Evolutionary conservation across 2,329 filamentous ascomycete species (phyloP), one percentile per base, ranked within the genome.

Genomic region (Diaporthe helianthi): DNA sequence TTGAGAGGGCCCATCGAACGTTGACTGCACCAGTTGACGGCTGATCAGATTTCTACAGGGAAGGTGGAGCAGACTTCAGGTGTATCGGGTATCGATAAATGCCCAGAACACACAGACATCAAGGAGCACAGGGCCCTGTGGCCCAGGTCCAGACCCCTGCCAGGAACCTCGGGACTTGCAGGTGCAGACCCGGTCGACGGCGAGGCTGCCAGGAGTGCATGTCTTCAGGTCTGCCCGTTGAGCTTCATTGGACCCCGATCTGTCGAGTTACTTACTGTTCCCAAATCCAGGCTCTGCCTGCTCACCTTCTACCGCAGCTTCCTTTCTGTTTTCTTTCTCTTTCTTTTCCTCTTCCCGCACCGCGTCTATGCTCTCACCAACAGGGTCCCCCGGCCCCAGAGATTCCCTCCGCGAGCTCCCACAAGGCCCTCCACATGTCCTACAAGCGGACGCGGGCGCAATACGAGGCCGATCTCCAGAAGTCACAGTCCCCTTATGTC

Each of bases 391-490:
- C 7, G 49, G 51, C 22, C 22, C 31, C 33, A 31, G 24, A 31
- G 53, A 51, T 19, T 51, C 46, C 36, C 31, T 24, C 60, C 41
- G 46, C 51, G 47, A 54, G 58, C 41, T 60, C 51, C 49, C 60
- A 47, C 49, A 22, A 49, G 46, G 36, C 33, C 61, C 72, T 69
- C 65, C 69, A 75, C 80, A 95, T 95, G 92, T 89, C 92, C 74
- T 87, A 82, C 81, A 98, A 96, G 88, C 90, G 94, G 80, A 90
- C 90, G 75, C 91, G 91, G 76, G 88, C 88, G 74, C 86, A 89
- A 74, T 97, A 92, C 80, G 94, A 97, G 83, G 88, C 90, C 75
- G 91, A 95, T 76, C 81, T 89, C 60, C 85, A 89, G 79, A 83
- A 85, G 68, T 84, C 88, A 69, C 87, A 91, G 76, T 90, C 92